Base-by-base conservation (phyloP, 2,329 filamentous ascomycete genomes). In the Penicillium thymicola region DNA sequence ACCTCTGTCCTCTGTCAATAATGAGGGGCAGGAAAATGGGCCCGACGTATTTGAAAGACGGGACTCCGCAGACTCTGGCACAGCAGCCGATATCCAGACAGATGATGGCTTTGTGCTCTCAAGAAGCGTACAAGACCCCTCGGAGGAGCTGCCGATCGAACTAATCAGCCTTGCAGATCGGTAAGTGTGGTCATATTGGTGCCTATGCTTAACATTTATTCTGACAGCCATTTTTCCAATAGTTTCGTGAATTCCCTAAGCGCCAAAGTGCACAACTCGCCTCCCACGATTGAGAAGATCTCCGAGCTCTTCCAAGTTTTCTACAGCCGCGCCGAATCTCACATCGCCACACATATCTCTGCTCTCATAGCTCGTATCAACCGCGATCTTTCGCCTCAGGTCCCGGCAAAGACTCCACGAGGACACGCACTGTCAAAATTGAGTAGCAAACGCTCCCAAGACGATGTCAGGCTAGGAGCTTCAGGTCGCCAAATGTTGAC, bases 251-350 rank as follows among this genome's bases (percentile, higher is more conserved):
- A 96, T 59, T 93, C 91, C 7, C 79, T 99, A 27, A 89, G 86
- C 46, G 90, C 90, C 65, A 96, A 90, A 79, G 88, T 95, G 32
- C 89, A 97, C 68, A 85, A 89, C 2, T 87, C 86, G 5, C 94
- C 94, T 5, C 87, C 94, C 0, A 89, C 85, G 44, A 89, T 95
- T 68, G 91, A 96, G 46, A 87, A 84, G 60, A 82, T 97, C 16
- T 89, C 92, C 9, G 82, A 85, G n/a, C 81, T 94, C 51, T 97
- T 97, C 71, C 94, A 99, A 75, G 91, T 96, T 55, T 99, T 97
- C 73, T 99, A 99, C 71, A 79, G 83, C 41, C 83, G 87, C 55
- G 90, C 92, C 23, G 88, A 91, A 11, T 82, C 86, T 2, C 90
- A 94, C 65, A 92, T 97, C 57, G 84, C 85, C 51, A 96, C 91